phyloP scores from a whole-genome alignment of 805 yeast genomes.

The Groenewaldozyma tartarivorans region DNA sequence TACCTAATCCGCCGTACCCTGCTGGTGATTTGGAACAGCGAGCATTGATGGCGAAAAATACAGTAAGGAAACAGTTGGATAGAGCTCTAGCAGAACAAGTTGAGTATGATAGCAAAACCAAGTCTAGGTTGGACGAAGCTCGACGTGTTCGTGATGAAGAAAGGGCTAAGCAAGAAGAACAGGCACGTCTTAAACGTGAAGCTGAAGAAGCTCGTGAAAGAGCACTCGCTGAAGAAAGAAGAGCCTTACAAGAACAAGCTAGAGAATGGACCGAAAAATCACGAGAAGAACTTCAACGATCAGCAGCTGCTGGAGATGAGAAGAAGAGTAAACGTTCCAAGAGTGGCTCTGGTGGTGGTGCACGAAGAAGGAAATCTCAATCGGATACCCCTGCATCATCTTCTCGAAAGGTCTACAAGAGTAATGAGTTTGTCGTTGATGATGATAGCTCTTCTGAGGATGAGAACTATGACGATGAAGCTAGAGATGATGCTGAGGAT shows the following conservation, averaged over 20 bases:
- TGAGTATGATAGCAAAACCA: slow-evolving; percentile 49
- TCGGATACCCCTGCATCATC: slow-evolving; percentile 9
- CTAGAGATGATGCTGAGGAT: slow-evolving; percentile 18
- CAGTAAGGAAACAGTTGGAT: slow-evolving; percentile 62
- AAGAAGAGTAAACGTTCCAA: slow-evolving; percentile 7
- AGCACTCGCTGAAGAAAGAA: slow-evolving; percentile 25
- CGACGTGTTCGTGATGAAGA: slow-evolving; percentile 54
- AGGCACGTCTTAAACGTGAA: slow-evolving; percentile 20
- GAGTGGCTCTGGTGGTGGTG: slow-evolving; percentile 2
- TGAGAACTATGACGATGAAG: slow-evolving; percentile 15
- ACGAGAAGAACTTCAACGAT: slow-evolving; percentile 28
- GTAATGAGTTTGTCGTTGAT: slow-evolving; percentile 29
- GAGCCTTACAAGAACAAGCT: slow-evolving; percentile 24
- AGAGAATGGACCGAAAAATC: slow-evolving; percentile 33
- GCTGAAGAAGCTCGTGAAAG: slow-evolving; percentile 21
- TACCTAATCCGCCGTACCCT: slow-evolving; percentile 63
- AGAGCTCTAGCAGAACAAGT: slow-evolving; percentile 64
- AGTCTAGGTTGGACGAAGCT: slow-evolving; percentile 63
- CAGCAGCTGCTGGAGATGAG: slow-evolving; percentile 11
- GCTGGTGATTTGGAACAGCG: slow-evolving; percentile 73
- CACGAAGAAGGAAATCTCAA: not conserved
- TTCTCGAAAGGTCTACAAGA: slow-evolving; percentile 20
- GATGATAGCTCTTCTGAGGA: slow-evolving; percentile 26
- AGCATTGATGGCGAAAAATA: slow-evolving; percentile 74
- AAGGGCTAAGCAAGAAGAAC: slow-evolving; percentile 33